A percentile compares a stretch with the other conserved stretches of the same genome.
These are phyloP conservation scores for Talaromyces sp. DNA, from an alignment of 2,329 filamentous ascomycete genomes.

Conservation along the genomic window DNA sequence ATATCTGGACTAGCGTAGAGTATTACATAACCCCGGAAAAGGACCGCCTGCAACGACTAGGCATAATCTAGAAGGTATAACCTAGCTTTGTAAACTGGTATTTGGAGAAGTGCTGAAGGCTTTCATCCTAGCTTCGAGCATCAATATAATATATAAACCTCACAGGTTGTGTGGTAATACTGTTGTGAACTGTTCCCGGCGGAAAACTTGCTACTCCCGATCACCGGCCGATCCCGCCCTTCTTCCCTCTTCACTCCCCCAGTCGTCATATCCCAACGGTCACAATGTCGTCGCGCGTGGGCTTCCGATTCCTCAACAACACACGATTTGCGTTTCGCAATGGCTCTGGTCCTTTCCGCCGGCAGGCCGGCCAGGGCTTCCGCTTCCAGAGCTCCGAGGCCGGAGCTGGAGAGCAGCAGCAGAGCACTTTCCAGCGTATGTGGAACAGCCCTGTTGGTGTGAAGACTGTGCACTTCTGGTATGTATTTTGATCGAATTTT, in stretches of 20 bases:
- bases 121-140: not conserved
- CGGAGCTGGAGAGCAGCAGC: slow-evolving; percentile 47
- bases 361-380: slow-evolving; percentile 53
- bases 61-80: not conserved
- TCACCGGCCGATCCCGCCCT: slow-evolving; percentile 24
- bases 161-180: slow-evolving; percentile 11
- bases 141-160: no score
- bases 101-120: not conserved
- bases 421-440: slow-evolving; percentile 70
- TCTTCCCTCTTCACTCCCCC: slow-evolving; percentile 20
- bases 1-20: slow-evolving; percentile 9
- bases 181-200: slow-evolving; percentile 6
- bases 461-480: slow-evolving; percentile 99
- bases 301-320: slow-evolving; percentile 60
- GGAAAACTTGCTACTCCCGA: slow-evolving; percentile 25
- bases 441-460: slow-evolving; percentile 80
- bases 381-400: slow-evolving; percentile 73
- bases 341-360: slow-evolving; percentile 59
- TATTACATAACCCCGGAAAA: slow-evolving; percentile 6
- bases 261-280: slow-evolving; percentile 19
- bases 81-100: not conserved
- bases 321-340: slow-evolving; percentile 54
- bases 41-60: slow-evolving; percentile 6
- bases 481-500: slow-evolving; percentile 22
- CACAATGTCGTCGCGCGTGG: slow-evolving; percentile 58